phyloP scores from a whole-genome alignment of 371 early-diverging fungal species.

The Syncephalis fuscata region DNA sequence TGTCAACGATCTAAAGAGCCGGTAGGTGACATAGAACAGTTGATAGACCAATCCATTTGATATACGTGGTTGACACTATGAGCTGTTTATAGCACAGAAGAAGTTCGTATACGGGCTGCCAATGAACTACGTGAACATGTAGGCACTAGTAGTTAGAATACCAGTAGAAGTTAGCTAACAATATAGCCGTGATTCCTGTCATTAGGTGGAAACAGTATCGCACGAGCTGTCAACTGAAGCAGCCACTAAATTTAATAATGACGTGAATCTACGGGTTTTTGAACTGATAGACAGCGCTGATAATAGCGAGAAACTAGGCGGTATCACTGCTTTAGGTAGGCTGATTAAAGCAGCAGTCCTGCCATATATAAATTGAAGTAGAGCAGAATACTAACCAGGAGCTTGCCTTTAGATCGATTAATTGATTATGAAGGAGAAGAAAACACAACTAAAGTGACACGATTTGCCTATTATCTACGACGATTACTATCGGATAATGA shows the following conservation, averaged over 20 bases:
- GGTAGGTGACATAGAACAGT: too few relatives aligned
- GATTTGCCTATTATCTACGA: constrained; percentile 77
- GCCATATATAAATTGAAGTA: neutral
- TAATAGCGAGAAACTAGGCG: constrained; percentile 9
- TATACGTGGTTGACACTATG: too few relatives aligned
- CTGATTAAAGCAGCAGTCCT: neutral
- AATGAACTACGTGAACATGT: neutral
- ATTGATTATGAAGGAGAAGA: constrained; percentile 78
- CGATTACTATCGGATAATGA: constrained; percentile 68
- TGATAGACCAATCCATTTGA: too few relatives aligned
- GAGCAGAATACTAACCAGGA: neutral
- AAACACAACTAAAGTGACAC: constrained; percentile 58
- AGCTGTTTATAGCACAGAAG: constrained; percentile 1
- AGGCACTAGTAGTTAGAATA: neutral
- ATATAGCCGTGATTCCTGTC: neutral
- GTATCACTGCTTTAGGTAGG: constrained; percentile 8
- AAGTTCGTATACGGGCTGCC: constrained; percentile 3
- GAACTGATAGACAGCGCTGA: constrained; percentile 10
- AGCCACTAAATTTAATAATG: constrained; percentile 1
- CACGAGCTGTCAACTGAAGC: neutral
- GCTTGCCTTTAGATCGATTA: constrained; percentile 39
- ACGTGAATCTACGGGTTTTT: constrained; percentile 6
- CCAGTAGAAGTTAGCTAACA: neutral
- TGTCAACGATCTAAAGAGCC: too few relatives aligned
- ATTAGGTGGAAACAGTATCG: neutral